These are phyloP conservation scores for Kalmanozyma brasiliensis DNA, from an alignment of 1,284 basidiomycete genomes.

Conservation along the genomic window DNA sequence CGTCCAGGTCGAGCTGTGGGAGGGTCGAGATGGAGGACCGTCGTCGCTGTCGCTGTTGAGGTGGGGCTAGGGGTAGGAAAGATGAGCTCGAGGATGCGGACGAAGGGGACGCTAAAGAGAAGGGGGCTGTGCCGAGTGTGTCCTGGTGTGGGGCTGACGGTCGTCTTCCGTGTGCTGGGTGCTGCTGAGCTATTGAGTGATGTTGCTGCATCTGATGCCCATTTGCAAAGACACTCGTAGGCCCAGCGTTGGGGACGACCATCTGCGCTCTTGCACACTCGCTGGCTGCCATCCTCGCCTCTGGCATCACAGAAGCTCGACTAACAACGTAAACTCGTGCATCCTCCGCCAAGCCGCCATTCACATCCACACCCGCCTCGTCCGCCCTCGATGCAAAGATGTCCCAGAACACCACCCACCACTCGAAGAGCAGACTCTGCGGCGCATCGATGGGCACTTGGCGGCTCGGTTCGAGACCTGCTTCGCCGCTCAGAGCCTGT, in stretches of 20 bases:
- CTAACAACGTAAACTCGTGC: conserved; percentile 9
- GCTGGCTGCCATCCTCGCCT: no score
- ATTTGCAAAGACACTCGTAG: no score
- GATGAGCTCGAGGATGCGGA: no score
- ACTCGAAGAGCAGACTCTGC: conserved; percentile 42
- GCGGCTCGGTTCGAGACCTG: conserved; percentile 19
- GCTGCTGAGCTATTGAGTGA: no score
- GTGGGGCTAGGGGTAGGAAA: no score
- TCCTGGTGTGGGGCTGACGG: no score
- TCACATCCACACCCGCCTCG: background rate
- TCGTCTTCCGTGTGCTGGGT: no score
- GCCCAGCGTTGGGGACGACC: no score
- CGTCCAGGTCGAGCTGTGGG: conserved; percentile 27
- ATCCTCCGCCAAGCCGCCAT: conserved; percentile 5
- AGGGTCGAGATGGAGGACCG: background rate
- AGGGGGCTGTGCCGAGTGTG: no score
- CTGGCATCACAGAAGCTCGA: conserved; percentile 3
- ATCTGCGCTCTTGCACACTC: no score
- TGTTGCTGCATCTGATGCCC: background rate
- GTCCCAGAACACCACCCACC: conserved; percentile 50
- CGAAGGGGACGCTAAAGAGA: no score
- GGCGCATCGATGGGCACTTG: conserved; percentile 45
- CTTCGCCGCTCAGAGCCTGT: conserved; percentile 21
- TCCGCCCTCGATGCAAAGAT: conserved; percentile 24
- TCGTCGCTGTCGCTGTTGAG: conserved; percentile 8